Evolutionary conservation across 495 filamentous ascomycete species (phyloP).

Genomic region (Tirmania nivea): DNA sequence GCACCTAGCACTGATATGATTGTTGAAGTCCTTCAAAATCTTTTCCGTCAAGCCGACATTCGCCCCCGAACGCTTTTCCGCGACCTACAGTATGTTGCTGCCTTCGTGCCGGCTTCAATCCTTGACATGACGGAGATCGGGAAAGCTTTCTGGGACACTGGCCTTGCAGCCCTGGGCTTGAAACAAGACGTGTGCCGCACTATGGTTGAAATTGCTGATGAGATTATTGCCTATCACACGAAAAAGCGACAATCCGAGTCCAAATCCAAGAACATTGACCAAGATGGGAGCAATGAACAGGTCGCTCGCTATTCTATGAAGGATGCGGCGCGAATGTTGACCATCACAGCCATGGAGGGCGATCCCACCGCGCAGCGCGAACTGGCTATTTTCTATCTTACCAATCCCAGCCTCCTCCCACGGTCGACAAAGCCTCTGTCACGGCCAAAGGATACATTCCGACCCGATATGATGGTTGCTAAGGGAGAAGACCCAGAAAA

Average conservation of each 20-base stretch:
- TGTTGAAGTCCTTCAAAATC: constrained; percentile 50
- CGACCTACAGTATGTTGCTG: constrained; percentile 84
- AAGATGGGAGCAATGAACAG: constrained; percentile 17
- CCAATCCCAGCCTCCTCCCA: constrained; percentile 70
- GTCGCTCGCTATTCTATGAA: constrained; percentile 40
- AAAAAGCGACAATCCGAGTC: constrained; percentile 20
- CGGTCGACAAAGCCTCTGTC: constrained; percentile 67
- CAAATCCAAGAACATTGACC: constrained; percentile 13
- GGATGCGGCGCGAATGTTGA: constrained; percentile 80
- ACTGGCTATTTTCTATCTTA: constrained; percentile 82
- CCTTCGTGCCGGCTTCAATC: constrained; percentile 61
- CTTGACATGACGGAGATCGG: constrained; percentile 71
- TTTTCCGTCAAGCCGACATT: constrained; percentile 55
- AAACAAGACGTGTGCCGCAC: constrained; percentile 77
- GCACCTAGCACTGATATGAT: constrained; percentile 49
- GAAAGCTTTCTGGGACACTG: constrained; percentile 88
- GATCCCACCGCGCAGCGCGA: constrained; percentile 84
- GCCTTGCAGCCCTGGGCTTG: constrained; percentile 62
- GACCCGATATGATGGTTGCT: constrained; percentile 63
- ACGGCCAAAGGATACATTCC: constrained; percentile 75
- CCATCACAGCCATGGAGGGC: constrained; percentile 85
- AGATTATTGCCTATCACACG: constrained; percentile 40
- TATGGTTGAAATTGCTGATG: constrained; percentile 73
- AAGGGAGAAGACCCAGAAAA: constrained; percentile 38
- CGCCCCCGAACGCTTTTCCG: constrained; percentile 84